A percentile compares a stretch with the other conserved stretches of the same genome.
Evolutionary conservation across 306 rosid genomes (phyloP).

Genomic region (Ochetophila trinervis): DNA sequence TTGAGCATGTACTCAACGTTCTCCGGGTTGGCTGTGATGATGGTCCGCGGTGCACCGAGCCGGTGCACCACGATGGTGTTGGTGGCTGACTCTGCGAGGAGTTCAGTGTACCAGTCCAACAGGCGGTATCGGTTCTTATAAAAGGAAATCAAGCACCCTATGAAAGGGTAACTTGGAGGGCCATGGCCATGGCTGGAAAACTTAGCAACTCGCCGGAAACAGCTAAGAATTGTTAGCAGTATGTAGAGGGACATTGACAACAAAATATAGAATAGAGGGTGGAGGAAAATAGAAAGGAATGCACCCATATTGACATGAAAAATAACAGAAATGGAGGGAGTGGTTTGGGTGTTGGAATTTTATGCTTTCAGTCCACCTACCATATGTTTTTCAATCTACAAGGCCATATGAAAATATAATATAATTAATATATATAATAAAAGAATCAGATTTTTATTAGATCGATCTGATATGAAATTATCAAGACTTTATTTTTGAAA

Average conservation of each 20-base stretch:
- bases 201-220: slow-evolving; percentile 28
- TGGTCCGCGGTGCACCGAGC: slow-evolving; percentile 57
- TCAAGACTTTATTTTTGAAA: no score
- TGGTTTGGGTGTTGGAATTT: slow-evolving; percentile 8
- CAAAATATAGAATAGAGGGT: slow-evolving; percentile 30
- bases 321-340: not conserved
- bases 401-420: not conserved
- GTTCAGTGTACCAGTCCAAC: slow-evolving; percentile 72
- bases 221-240: slow-evolving; percentile 11
- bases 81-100: slow-evolving; percentile 53
- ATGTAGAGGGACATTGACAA: slow-evolving; percentile 32
- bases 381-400: not conserved
- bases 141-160: slow-evolving; percentile 72
- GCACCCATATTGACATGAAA: slow-evolving; percentile 32
- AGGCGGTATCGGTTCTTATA: slow-evolving; percentile 57
- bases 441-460: no score
- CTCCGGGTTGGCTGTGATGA: slow-evolving; percentile 66
- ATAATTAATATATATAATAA: no score
- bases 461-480: no score
- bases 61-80: slow-evolving; percentile 60
- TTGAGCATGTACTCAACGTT: slow-evolving; percentile 82
- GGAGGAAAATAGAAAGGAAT: slow-evolving; percentile 27
- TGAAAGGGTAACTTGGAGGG: slow-evolving; percentile 60
- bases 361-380: not conserved
- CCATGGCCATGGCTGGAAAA: slow-evolving; percentile 22